A percentile compares a stretch with the other conserved stretches of the same genome.
These are phyloP conservation scores for Peterozyma xylosa DNA, from an alignment of 805 yeast species.

Conservation along the genomic window DNA sequence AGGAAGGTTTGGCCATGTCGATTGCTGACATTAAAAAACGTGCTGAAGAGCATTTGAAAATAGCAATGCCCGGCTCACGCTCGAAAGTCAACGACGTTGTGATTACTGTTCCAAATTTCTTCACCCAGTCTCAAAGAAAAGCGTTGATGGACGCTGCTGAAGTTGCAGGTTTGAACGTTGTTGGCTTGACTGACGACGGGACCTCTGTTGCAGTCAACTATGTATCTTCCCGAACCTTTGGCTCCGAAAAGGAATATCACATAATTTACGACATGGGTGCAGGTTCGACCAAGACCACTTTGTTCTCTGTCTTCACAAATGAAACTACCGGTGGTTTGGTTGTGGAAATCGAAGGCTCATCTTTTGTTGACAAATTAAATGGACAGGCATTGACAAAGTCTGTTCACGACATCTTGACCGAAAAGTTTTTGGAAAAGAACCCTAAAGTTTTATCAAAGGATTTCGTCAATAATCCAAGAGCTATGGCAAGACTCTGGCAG, in stretches of 20 bases:
- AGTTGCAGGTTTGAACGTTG: constrained; percentile 57
- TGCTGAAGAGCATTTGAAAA: constrained; percentile 54
- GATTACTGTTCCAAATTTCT: constrained; percentile 71
- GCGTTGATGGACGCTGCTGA: constrained; percentile 69
- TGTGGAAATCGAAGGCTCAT: constrained; percentile 66
- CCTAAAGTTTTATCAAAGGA: constrained; percentile 27
- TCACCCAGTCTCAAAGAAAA: constrained; percentile 53
- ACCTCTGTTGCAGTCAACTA: constrained; percentile 84
- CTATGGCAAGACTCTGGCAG: constrained; percentile 63
- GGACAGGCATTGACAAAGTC: constrained; percentile 69
- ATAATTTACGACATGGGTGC: constrained; percentile 89
- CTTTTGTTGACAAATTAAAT: constrained; percentile 60
- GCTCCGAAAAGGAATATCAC: constrained; percentile 46
- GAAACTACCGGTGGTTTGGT: constrained; percentile 30
- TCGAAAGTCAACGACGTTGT: constrained; percentile 57
- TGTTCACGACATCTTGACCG: constrained; percentile 52
- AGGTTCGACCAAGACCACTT: constrained; percentile 80
- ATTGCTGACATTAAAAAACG: constrained; percentile 57
- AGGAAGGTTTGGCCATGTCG: constrained; percentile 82
- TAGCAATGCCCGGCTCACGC: constrained; percentile 37
- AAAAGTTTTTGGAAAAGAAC: constrained; percentile 46
- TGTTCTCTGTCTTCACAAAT: constrained; percentile 54
- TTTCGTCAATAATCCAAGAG: constrained; percentile 41
- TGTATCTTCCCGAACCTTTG: constrained; percentile 46
- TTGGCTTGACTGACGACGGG: constrained; percentile 81